phyloP scores from a whole-genome alignment of 2,329 filamentous ascomycete species.

The Davidsoniella australis region DNA sequence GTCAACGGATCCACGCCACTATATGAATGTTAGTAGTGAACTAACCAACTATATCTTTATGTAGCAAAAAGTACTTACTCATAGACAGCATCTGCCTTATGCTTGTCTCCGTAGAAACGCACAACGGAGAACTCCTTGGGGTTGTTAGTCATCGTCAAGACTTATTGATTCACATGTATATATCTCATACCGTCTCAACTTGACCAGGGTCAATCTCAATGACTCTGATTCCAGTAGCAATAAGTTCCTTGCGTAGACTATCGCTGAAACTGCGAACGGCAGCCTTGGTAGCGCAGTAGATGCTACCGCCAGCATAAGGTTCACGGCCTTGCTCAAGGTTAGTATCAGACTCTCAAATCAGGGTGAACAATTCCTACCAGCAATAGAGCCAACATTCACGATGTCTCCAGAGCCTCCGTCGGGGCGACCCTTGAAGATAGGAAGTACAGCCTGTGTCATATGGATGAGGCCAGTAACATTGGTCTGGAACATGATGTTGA shows the following conservation, averaged over 20 bases:
- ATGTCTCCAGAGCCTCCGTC: constrained; percentile 76
- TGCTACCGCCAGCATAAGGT: constrained; percentile 67
- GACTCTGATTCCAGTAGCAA: constrained; percentile 62
- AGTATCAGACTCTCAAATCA: not conserved
- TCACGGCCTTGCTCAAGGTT: constrained; percentile 41
- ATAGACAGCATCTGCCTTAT: constrained; percentile 81
- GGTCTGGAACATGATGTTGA: constrained; percentile 74
- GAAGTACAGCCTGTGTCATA: constrained; percentile 83
- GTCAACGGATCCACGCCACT: constrained; percentile 69
- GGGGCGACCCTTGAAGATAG: constrained; percentile 60
- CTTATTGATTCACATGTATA: not conserved
- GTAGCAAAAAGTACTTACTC: constrained; percentile 36
- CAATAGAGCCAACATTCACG: constrained; percentile 85
- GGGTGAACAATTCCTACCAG: constrained; percentile 27
- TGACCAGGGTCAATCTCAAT: constrained; percentile 86
- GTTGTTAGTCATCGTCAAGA: constrained; percentile 5
- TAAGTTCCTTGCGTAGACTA: constrained; percentile 63
- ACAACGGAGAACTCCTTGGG: constrained; percentile 69
- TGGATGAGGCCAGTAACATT: constrained; percentile 92
- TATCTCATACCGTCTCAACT: constrained; percentile 56
- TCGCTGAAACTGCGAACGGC: constrained; percentile 77
- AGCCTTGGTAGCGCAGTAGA: constrained; percentile 88
- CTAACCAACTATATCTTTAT: not conserved
- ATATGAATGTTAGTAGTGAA: constrained; percentile 7
- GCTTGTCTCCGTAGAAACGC: constrained; percentile 73